Evolutionary conservation across 768 basidiomycete genomes (phyloP).

Genomic region (Erythrobasidium yunnanense): DNA sequence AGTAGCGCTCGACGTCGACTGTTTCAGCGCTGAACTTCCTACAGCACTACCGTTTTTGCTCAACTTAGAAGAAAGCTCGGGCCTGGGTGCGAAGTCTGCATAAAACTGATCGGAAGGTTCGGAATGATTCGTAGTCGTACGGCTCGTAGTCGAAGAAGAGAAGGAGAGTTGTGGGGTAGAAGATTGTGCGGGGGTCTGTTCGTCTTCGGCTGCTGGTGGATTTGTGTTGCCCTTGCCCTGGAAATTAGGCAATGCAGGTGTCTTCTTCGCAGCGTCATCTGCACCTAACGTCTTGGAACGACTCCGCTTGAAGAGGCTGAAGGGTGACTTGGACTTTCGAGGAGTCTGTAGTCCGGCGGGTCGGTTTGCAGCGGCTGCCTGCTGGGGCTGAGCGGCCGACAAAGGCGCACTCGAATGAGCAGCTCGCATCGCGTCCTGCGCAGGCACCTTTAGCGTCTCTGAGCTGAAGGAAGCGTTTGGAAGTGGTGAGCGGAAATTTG

Average conservation of each 20-base stretch:
- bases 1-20: no score
- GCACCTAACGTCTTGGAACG: slow-evolving; percentile 16
- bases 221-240: background rate
- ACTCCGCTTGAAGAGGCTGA: slow-evolving; percentile 17
- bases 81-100: slow-evolving; percentile 19
- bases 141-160: slow-evolving; percentile 20
- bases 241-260: background rate
- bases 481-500: background rate
- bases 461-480: background rate
- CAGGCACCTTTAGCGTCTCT: background rate
- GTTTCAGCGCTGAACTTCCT: no score
- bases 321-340: slow-evolving; percentile 14
- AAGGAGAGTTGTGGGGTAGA: slow-evolving; percentile 21
- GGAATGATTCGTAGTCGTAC: background rate
- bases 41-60: no score
- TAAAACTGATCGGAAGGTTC: slow-evolving; percentile 20
- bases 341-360: background rate
- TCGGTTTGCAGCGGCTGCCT: background rate
- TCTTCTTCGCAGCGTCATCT: background rate
- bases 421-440: background rate
- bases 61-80: slow-evolving; percentile 12
- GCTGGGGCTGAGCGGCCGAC: background rate
- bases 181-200: slow-evolving; percentile 11
- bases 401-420: background rate
- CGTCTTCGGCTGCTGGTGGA: background rate